Evolutionary conservation across 331 rosid species (phyloP).

Genomic region (Arachis monticola): DNA sequence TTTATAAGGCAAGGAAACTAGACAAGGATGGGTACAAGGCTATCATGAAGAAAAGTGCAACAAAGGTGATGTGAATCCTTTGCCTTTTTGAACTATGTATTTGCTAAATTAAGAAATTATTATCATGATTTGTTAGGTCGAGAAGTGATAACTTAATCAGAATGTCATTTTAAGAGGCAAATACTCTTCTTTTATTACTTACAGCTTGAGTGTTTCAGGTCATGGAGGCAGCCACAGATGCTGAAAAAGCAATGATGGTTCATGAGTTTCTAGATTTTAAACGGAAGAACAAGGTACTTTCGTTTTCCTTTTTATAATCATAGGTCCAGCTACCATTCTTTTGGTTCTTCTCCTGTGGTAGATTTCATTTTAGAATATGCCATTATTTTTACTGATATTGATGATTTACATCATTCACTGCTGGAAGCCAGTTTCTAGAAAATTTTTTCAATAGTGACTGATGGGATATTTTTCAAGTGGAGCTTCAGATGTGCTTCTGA

Average conservation of each 20-base stretch:
- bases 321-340: conserved; percentile 19
- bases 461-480: conserved; percentile 12
- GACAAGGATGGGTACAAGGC: conserved; percentile 97
- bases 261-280: conserved; percentile 89
- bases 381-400: conserved; percentile 25
- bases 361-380: conserved; percentile 22
- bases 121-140: conserved; percentile 31
- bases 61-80: conserved; percentile 68
- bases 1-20: conserved; percentile 93
- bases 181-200: conserved; percentile 29
- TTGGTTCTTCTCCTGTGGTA: conserved; percentile 9
- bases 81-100: conserved; percentile 27
- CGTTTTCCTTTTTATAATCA: conserved; percentile 16
- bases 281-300: conserved; percentile 89
- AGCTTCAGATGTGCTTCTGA: conserved; percentile 36
- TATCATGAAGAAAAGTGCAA: conserved; percentile 98
- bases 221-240: conserved; percentile 94
- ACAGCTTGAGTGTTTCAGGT: conserved; percentile 66
- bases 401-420: conserved; percentile 28
- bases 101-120: conserved; percentile 31
- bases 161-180: conserved; percentile 22
- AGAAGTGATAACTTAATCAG: conserved; percentile 30
- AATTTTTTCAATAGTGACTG: neutral
- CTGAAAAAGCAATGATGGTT: conserved; percentile 84
- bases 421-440: conserved; percentile 4